A percentile compares a stretch with the other conserved stretches of the same genome.
Evolutionary conservation across 2,329 filamentous ascomycete genomes (phyloP).

Genomic region (Cyphellophora europaea): DNA sequence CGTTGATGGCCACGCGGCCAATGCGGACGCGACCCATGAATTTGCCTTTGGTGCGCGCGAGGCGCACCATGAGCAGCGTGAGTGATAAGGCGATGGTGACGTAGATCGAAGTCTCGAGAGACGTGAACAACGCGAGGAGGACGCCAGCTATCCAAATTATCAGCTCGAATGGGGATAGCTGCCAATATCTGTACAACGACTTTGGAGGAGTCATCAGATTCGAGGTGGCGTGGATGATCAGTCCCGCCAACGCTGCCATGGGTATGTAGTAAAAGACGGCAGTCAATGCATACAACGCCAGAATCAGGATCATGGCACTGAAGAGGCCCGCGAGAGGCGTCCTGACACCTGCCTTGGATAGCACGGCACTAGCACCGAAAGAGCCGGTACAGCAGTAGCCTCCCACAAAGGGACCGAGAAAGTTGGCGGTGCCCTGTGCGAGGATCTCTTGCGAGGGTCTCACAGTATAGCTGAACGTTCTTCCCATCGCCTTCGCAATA

Average conservation of each 20-base stretch:
- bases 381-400: constrained; percentile 88
- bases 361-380: constrained; percentile 90
- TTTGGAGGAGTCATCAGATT: constrained; percentile 85
- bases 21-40: constrained; percentile 77
- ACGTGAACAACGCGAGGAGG: constrained; percentile 73
- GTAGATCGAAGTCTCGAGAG: constrained; percentile 88
- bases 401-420: constrained; percentile 82
- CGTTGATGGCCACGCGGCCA: constrained; percentile 12
- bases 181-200: constrained; percentile 89
- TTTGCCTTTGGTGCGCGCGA: constrained; percentile 68
- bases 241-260: constrained; percentile 65
- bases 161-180: constrained; percentile 78
- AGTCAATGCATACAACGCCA: constrained; percentile 80
- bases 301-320: constrained; percentile 70
- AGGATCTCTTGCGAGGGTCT: constrained; percentile 92
- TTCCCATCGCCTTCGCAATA: constrained; percentile 90
- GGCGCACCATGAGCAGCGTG: constrained; percentile 68
- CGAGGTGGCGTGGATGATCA: constrained; percentile 91
- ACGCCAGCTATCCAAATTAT: constrained; percentile 89
- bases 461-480: constrained; percentile 90
- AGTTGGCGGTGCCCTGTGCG: constrained; percentile 83
- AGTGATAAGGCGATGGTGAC: constrained; percentile 68
- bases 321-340: constrained; percentile 85
- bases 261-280: constrained; percentile 91
- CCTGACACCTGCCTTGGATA: constrained; percentile 86